Base-by-base conservation (phyloP, 257 asterid genomes). In the Solanum etuberosum region DNA sequence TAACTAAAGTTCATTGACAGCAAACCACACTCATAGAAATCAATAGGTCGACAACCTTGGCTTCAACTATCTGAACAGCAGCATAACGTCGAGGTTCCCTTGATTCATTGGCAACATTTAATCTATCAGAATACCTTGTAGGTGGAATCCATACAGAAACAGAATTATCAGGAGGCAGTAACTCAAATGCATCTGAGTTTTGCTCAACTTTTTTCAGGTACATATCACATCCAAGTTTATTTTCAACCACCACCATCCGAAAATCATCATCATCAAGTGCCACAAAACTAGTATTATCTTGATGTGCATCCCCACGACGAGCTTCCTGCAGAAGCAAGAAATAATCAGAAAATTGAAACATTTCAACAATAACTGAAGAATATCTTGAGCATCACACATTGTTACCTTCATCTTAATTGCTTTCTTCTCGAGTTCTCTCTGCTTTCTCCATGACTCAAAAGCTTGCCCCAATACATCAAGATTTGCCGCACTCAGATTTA, bases 201-300 rank as follows among this genome's bases (percentile, higher is more conserved):
- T 92, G 92, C 91, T 92, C 95, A 82, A 88, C 90, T 88, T 91
- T 93, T 85, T 92, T 95, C 83, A 97, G 89, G 90, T 92, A 95
- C 83, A 97, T 85, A 90, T 96, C 97, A 94, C 98, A 94, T 54
- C 99, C 99, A 88, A 97, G 99, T 92, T 93, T 95, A 90, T 97
- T 97, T 92, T 96, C 99, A 90, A 97, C 94, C 63, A 85, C 91
- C 89, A 97, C 92, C 6, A 93, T 93, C 90, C 94, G 99, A 87
- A 93, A 92, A 89, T 97, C 99, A 68, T 97, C 98, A 87, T 93
- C 98, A 89, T 95, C 99, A 91, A 97, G 89, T 59, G 99, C 99
- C 87, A 93, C 92, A 76, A 88, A 92, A 70, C 95, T 88, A 71
- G 93, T 85, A 86, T 92, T 90, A 73, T 89, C 91, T 78, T 87